phyloP scores from a whole-genome alignment of 371 early-diverging fungal genomes.

The Mortierella sp. region DNA sequence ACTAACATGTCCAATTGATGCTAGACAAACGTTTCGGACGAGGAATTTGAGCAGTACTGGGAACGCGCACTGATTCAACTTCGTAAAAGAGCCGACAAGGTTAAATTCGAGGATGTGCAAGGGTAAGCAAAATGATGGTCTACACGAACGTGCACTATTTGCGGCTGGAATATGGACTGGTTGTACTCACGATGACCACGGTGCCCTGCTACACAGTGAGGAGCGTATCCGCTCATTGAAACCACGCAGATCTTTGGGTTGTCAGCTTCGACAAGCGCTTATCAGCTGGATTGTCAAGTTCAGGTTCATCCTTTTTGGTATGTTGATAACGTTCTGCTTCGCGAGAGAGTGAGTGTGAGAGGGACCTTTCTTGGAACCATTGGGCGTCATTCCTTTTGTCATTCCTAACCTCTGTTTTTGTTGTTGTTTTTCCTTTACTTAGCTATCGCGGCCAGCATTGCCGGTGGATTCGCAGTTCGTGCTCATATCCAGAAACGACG shows the following conservation, averaged over 20 bases:
- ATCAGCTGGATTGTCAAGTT: slow-evolving; percentile 40
- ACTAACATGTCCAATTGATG: not conserved
- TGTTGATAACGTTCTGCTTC: not conserved
- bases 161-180: not conserved
- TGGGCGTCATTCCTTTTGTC: not conserved
- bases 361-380: too few species aligned
- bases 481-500: slow-evolving; percentile 19
- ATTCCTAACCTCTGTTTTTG: too few species aligned
- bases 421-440: not conserved
- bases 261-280: slow-evolving; percentile 43
- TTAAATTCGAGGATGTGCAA: slow-evolving; percentile 29
- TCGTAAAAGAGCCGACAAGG: slow-evolving; percentile 26
- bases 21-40: slow-evolving; percentile 32
- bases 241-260: slow-evolving; percentile 31
- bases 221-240: slow-evolving; percentile 34
- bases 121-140: slow-evolving; percentile 9
- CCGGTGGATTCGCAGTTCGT: slow-evolving; percentile 15
- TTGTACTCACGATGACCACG: not conserved
- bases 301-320: slow-evolving; percentile 28
- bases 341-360: too few species aligned
- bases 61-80: slow-evolving; percentile 35
- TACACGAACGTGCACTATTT: not conserved
- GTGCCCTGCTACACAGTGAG: slow-evolving; percentile 19
- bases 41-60: slow-evolving; percentile 42
- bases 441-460: slow-evolving; percentile 10